phyloP scores from a whole-genome alignment of 129 eudicot species.

The Sambucus nigra region DNA sequence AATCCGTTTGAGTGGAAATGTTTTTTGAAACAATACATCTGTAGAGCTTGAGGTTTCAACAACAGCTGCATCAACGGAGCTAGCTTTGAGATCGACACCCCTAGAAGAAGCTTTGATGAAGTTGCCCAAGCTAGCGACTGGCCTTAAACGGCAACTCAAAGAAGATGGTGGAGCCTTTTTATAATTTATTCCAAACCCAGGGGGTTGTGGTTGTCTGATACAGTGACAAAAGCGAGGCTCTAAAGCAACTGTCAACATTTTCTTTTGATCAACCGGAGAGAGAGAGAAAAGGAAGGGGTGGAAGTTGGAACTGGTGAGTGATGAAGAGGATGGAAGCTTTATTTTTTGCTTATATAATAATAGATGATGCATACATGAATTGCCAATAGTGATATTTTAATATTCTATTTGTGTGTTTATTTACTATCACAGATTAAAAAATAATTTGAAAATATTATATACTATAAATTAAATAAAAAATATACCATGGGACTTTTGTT shows the following conservation, averaged over 20 bases:
- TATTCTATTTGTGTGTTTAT: too few species aligned
- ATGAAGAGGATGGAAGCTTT: neutral
- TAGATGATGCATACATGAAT: too few species aligned
- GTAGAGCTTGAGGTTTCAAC: conserved; percentile 31
- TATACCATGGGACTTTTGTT: too few species aligned
- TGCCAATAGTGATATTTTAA: too few species aligned
- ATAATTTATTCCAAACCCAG: conserved; percentile 15
- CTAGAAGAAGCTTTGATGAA: conserved; percentile 17
- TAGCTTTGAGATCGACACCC: conserved; percentile 23
- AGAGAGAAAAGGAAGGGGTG: too few species aligned
- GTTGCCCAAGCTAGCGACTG: conserved; percentile 29
- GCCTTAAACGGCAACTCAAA: conserved; percentile 19
- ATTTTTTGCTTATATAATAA: too few species aligned
- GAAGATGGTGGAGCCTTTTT: conserved; percentile 21
- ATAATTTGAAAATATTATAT: too few species aligned
- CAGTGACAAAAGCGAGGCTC: conserved; percentile 39
- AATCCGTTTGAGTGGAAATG: conserved; percentile 39
- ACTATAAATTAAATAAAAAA: too few species aligned
- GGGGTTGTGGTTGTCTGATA: conserved; percentile 23
- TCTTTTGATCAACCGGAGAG: neutral
- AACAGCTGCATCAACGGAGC: conserved; percentile 34
- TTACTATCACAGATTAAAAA: too few species aligned
- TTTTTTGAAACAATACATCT: conserved; percentile 35
- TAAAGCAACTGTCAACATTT: conserved; percentile 42
- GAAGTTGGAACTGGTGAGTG: too few species aligned